Base-by-base conservation (phyloP, 2,329 filamentous ascomycete species). In the Lachnellula occidentalis region DNA sequence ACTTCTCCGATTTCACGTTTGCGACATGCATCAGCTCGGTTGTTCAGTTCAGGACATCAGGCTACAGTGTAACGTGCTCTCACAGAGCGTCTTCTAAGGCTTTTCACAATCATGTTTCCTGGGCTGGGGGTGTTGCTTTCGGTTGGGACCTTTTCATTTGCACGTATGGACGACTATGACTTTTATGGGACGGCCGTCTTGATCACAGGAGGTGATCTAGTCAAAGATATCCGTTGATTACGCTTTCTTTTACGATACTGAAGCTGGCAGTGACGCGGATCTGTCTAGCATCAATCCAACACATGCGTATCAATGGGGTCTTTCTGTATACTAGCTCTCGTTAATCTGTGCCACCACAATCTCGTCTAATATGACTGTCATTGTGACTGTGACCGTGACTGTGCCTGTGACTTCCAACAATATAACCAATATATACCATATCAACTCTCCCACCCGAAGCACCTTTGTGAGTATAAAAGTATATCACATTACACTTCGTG, bases 311-410 rank as follows among this genome's bases (percentile, higher is more conserved):
- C 61, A 19, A n/a, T n/a, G 37, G 37, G 61, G 57, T 56, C 58
- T 63, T 60, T 63, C 57, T 68, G 65, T 68, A 67, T 62, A 66
- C 64, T 68, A 67, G 61, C 57, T 65, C 46, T 61, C 51, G 53
- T 60, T 61, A 61, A 61, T 41, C 48, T 64, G 58, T 61, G 61
- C 57, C 48, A 63, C 41, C 45, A 60, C 46, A 8, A 31, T 27
- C 43, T 47, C 36, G 14, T 22, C 19, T 34, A 15, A n/a, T 22
- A 45, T 48, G 47, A 48, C 41, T 39, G 14, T 48, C 34, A 56
- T 48, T 45, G 39, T 53, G 43, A 34, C 27, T 37, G 45, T 24
- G 9, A 31, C 9, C 12, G 27, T 31, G 9, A 12, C 9, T 12
- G 2, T 31, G n/a, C n/a, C n/a, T n/a, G n/a, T 1, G 24, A 6